Evolutionary conservation across 768 basidiomycete species (phyloP).

Genomic region (Phaeotremella fagi): DNA sequence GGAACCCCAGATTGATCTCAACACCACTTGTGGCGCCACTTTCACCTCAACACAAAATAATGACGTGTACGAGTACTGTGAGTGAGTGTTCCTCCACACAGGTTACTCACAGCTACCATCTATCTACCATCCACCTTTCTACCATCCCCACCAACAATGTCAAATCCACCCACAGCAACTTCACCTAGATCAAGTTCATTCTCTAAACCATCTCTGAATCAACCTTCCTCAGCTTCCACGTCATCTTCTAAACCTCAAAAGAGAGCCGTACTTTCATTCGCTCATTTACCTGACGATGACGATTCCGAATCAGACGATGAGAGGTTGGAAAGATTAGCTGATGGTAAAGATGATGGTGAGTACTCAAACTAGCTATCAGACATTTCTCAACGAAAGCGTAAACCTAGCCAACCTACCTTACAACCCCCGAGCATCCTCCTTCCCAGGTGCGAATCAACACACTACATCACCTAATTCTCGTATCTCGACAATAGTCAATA

Average conservation of each 20-base stretch:
- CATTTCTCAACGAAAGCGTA: too few species aligned
- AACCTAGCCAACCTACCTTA: slow-evolving; percentile 4
- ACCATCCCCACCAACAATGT: background rate
- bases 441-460: slow-evolving; percentile 11
- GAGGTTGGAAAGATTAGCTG: background rate
- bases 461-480: slow-evolving; percentile 14
- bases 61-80: too few species aligned
- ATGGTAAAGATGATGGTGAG: slow-evolving; percentile 11
- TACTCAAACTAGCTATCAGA: too few species aligned
- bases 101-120: too few species aligned
- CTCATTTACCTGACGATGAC: slow-evolving; percentile 4
- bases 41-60: too few species aligned
- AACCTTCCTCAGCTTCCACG: background rate
- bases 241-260: background rate
- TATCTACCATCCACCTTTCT: too few species aligned
- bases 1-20: too few species aligned
- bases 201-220: background rate
- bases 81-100: too few species aligned
- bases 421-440: slow-evolving; percentile 11
- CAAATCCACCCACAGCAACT: background rate
- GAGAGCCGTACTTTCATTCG: background rate
- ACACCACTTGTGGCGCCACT: too few species aligned
- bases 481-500: slow-evolving; percentile 12
- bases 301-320: slow-evolving; percentile 26
- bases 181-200: background rate